Base-by-base conservation (phyloP, 306 rosid genomes). In the Quercus agrifolia region DNA sequence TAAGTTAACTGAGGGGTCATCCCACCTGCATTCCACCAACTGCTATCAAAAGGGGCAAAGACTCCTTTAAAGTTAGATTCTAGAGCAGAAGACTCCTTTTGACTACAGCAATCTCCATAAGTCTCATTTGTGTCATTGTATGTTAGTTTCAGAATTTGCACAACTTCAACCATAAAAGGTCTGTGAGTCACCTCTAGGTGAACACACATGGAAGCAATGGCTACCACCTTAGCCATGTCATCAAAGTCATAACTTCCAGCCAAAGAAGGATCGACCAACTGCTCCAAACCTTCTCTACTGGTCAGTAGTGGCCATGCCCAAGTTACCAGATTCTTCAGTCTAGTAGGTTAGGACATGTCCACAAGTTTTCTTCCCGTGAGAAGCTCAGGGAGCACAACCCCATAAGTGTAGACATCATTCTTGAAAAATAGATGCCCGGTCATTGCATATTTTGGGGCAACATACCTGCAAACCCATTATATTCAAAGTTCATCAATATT, bases 101-200 rank as follows among this genome's bases (percentile, higher is more conserved):
- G 80, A 61, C 95, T 91, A 80, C 46, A 77, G 76, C 76, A 83
- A 80, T 94, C 98, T 74, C 94, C 98, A 20, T 94, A 77, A 2
- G 88, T 86, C 89, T 92, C 99, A 7, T 87, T 86, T 0, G 81
- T 77, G 86, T 94, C 93, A 3, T 92, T 91, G 88, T 87, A 92
- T 84, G 91, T 90, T 71, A 90, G 90, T 88, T 94, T 94, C 33
- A 94, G 90, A 74, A 97, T 97, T 86, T 94, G 99, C 84, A 94
- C 99, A 52, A 94, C 99, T 83, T 94, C 99, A 71, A 97, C 99
- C 97, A 94, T 94, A 55, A 91, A 94, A 75, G 99, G 99, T 78
- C 97, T 87, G 51, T 84, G 87, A 74, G 89, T 81, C 84, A 92
- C 99, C 83, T 94, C 99, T 0, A 80, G 85, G 76, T 90, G 90